phyloP scores from a whole-genome alignment of 2,329 filamentous ascomycete species.

The Coniochaeta ligniaria region DNA sequence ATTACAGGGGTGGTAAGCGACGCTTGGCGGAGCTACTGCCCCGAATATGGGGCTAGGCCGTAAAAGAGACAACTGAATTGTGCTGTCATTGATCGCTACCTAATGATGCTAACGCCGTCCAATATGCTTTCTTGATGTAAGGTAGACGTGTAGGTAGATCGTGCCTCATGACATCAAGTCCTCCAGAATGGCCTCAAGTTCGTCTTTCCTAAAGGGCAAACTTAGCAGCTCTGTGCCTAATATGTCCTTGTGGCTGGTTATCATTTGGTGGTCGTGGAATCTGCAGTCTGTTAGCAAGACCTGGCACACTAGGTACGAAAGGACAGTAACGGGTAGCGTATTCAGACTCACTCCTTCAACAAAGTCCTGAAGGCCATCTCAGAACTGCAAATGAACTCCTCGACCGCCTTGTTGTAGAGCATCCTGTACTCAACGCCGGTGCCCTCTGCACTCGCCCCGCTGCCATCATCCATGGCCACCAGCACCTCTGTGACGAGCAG shows the following conservation, averaged over 20 bases:
- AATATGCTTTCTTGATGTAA: not conserved
- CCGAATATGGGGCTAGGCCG: not conserved
- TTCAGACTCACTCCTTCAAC: conserved; percentile 82
- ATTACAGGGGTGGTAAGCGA: not conserved
- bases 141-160: no score
- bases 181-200: conserved; percentile 82
- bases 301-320: no score
- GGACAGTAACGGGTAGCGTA: no score
- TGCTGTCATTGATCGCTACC: not conserved
- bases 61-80: not conserved
- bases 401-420: conserved; percentile 89
- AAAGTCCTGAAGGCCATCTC: conserved; percentile 93
- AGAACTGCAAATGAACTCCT: conserved; percentile 94
- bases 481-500: conserved; percentile 81
- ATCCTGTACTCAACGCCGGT: conserved; percentile 82
- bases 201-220: conserved; percentile 79
- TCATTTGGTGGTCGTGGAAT: conserved; percentile 97
- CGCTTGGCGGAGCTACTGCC: not conserved
- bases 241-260: conserved; percentile 79
- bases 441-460: conserved; percentile 41
- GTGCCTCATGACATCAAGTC: conserved; percentile 45
- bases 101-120: not conserved
- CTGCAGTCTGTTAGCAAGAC: conserved; percentile 37
- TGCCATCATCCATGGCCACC: conserved; percentile 57
- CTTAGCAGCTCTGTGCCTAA: conserved; percentile 80